A percentile compares a stretch with the other conserved stretches of the same genome.
Conservation (phyloP, 352 stramenopile species). For the Phytophthora cryptogea region DNA sequence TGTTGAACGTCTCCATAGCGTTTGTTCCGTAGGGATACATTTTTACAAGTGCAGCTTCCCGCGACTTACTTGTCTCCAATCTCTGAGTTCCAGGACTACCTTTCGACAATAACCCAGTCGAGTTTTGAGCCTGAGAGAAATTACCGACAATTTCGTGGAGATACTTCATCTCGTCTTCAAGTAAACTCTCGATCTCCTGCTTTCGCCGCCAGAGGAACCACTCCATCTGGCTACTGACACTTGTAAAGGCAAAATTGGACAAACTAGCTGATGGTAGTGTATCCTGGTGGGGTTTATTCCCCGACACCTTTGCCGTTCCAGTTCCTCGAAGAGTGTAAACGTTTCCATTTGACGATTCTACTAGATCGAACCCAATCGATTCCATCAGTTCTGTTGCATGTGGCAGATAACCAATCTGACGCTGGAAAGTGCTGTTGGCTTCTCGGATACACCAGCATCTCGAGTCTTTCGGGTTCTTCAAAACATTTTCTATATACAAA, state of each 20-base stretch:
- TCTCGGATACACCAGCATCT: constrained; percentile 69
- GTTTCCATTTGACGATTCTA: constrained; percentile 46
- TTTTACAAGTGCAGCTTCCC: constrained; percentile 29
- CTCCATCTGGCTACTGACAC: constrained; percentile 64
- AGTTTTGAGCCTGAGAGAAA: neutral
- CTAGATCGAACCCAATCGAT: constrained; percentile 60
- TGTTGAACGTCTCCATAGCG: constrained; percentile 54
- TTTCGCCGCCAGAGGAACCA: constrained; percentile 81
- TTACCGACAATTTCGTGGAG: constrained; percentile 41
- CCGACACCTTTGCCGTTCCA: constrained; percentile 6
- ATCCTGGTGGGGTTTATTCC: neutral
- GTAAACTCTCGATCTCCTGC: constrained; percentile 64
- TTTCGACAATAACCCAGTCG: neutral
- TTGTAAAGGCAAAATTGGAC: constrained; percentile 66
- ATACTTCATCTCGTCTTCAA: constrained; percentile 69
- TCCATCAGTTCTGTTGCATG: constrained; percentile 58
- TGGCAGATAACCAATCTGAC: constrained; percentile 64
- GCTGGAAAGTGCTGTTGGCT: constrained; percentile 58
- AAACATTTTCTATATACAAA: constrained; percentile 57
- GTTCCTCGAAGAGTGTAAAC: constrained; percentile 59
- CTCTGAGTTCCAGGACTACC: neutral
- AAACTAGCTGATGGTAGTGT: constrained; percentile 37
- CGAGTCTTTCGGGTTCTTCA: constrained; percentile 77
- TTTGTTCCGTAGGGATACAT: constrained; percentile 73
- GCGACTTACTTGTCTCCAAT: neutral